Evolutionary conservation across 257 asterid species (phyloP), one percentile per base, ranked within the genome.

Genomic region (Echites panduratus): DNA sequence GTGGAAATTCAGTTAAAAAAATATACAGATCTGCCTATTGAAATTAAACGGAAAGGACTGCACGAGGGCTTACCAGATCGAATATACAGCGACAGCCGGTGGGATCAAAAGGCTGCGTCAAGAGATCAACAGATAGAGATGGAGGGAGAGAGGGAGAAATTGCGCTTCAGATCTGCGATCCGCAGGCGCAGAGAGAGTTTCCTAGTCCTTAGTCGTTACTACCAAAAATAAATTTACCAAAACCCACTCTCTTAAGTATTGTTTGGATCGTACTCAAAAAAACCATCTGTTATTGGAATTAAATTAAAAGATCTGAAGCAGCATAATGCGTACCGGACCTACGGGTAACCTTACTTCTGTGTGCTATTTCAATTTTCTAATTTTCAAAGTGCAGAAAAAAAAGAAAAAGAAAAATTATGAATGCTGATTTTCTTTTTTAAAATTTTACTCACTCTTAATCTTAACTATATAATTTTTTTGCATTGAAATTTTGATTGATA

Each of bases 91-190:
- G 16, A 17, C 35, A 10, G 43, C 22, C 2, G 68, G 29, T 20
- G 27, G 69, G 69, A 64, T 38, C 69, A 63, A 35, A 35, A 16
- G n/a, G 27, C 43, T 43, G 0, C 4, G 68, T 7, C 26, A 16
- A 26, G 11, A 35, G 24, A 63, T 63, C 26, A 32, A 63, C 47
- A 17, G 48, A 19, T 5, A 56, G 62, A 56, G 13, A 56, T 0
- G 32, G 14, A 22, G 14, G 62, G 16, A 4, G 5, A 12, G 4
- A 10, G 16, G 2, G 68, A 62, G 44, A 11, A 41, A 35, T 17
- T 16, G 48, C 7, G 48, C 27, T 38, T 38, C 69, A 64, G 69
- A 64, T 64, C 69, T 64, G 69, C 69, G 49, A 64, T 64, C 49
- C 48, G 69, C 69, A 10, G 69, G 69, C 48, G 69, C 69, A 38